A percentile compares a stretch with the other conserved stretches of the same genome.
Conservation (phyloP, 2,329 filamentous ascomycete genomes). For the Apiospora sp. region DNA sequence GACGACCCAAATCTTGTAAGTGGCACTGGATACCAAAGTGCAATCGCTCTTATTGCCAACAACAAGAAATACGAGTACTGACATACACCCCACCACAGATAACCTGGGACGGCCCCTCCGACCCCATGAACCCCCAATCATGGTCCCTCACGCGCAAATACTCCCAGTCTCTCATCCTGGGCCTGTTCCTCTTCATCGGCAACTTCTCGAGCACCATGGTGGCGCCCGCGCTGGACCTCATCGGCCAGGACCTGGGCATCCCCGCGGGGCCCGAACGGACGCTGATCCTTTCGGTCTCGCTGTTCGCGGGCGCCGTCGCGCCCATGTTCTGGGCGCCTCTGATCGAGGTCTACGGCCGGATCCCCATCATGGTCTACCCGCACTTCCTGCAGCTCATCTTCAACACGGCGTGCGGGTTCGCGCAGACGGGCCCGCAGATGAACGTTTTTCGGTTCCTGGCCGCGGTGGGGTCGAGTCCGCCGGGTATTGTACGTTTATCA, state of each 20-base stretch:
- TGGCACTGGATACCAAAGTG: not conserved
- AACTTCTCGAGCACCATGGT: constrained; percentile 61
- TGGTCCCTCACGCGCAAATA: constrained; percentile 51
- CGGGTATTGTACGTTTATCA: constrained; percentile 48
- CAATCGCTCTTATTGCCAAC: not conserved
- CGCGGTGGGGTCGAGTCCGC: constrained; percentile 54
- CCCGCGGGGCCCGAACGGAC: constrained; percentile 48
- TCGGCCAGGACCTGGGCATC: constrained; percentile 55
- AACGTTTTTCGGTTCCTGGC: constrained; percentile 58
- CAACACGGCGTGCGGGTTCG: constrained; percentile 60
- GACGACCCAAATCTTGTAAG: not conserved
- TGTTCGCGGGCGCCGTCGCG: constrained; percentile 55
- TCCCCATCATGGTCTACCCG: constrained; percentile 56
- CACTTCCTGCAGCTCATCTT: constrained; percentile 58
- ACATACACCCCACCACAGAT: constrained; percentile 36
- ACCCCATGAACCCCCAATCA: constrained; percentile 52
- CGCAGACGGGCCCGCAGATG: constrained; percentile 52
- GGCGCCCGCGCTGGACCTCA: constrained; percentile 54
- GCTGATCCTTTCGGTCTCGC: constrained; percentile 55
- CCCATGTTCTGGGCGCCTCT: constrained; percentile 53
- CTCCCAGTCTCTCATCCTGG: constrained; percentile 46
- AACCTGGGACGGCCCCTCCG: constrained; percentile 54
- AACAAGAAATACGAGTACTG: not conserved
- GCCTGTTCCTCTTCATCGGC: constrained; percentile 60
- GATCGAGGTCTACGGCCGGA: constrained; percentile 46